These are phyloP conservation scores for Colletotrichum gigasporum DNA, from an alignment of 2,329 filamentous ascomycete species.

Conservation along the genomic window DNA sequence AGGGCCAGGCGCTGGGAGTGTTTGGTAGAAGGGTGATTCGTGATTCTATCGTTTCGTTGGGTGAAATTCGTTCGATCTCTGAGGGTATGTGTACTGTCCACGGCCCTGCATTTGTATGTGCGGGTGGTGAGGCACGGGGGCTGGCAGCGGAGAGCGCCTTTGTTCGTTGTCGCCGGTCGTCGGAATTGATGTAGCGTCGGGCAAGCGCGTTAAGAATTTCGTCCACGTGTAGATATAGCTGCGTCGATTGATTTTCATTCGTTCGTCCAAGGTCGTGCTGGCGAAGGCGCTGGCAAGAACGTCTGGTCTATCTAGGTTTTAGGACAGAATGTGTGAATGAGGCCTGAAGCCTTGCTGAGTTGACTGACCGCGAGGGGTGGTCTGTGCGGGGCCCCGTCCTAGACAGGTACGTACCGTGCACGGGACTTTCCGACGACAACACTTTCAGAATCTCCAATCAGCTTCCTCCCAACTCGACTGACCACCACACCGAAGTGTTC, in stretches of 20 bases:
- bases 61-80: slow-evolving; percentile 1
- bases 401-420: slow-evolving; percentile 22
- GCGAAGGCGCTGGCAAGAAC: slow-evolving; percentile 18
- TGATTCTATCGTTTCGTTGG: slow-evolving; percentile 6
- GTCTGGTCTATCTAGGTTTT: slow-evolving; percentile 28
- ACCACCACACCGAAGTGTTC: slow-evolving; percentile 21
- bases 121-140: slow-evolving; percentile 1
- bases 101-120: slow-evolving; percentile 31
- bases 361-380: slow-evolving; percentile 21
- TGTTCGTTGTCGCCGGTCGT: slow-evolving; percentile 23
- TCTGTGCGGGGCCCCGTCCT: slow-evolving; percentile 17
- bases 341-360: slow-evolving; percentile 28
- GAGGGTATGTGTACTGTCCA: slow-evolving; percentile 26
- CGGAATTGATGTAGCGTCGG: not conserved
- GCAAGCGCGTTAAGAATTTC: not conserved
- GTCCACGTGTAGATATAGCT: not conserved
- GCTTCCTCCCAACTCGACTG: slow-evolving; percentile 30
- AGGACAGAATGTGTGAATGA: slow-evolving; percentile 30
- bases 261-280: slow-evolving; percentile 3
- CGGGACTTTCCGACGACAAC: slow-evolving; percentile 33
- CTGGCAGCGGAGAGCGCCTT: slow-evolving; percentile 24
- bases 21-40: not conserved
- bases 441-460: slow-evolving; percentile 28
- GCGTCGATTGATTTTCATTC: slow-evolving; percentile 9
- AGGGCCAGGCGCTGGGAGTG: no score